Evolutionary conservation across 2,329 filamentous ascomycete genomes (phyloP).

Genomic region (Dothideomycetes sp.): DNA sequence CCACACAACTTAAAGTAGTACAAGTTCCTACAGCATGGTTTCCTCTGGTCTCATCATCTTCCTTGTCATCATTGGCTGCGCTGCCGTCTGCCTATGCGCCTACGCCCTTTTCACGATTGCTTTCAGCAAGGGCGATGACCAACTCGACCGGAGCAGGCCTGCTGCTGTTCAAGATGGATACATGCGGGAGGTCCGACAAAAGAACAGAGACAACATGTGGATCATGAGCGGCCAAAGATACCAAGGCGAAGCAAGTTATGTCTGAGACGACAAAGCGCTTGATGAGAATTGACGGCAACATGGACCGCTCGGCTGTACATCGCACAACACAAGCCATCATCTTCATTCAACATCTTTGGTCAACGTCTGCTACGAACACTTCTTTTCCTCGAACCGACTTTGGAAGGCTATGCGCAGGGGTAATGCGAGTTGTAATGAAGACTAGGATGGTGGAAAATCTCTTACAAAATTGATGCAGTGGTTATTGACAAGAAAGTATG

Average conservation of each 20-base stretch:
- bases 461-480: too few relatives aligned
- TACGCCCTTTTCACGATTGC: slow-evolving; percentile 7
- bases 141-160: slow-evolving; percentile 6
- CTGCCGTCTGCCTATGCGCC: slow-evolving; percentile 7
- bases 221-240: slow-evolving; percentile 4
- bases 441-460: too few relatives aligned
- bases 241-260: slow-evolving; percentile 5
- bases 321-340: too few relatives aligned
- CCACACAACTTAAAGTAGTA: background rate
- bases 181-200: slow-evolving; percentile 15
- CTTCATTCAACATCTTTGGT: too few relatives aligned
- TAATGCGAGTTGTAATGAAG: too few relatives aligned
- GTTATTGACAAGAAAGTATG: too few relatives aligned
- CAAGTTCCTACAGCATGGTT: slow-evolving; percentile 3
- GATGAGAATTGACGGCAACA: too few relatives aligned
- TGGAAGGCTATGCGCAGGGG: too few relatives aligned
- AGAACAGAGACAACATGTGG: slow-evolving; percentile 12
- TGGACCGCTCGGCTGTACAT: too few relatives aligned
- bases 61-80: slow-evolving; percentile 13
- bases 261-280: background rate
- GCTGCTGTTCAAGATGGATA: slow-evolving; percentile 14
- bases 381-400: too few relatives aligned
- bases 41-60: slow-evolving; percentile 13
- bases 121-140: slow-evolving; percentile 2
- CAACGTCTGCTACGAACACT: too few relatives aligned